phyloP scores from a whole-genome alignment of 176 grass and related monocot species.

The Oryza glumipatula region DNA sequence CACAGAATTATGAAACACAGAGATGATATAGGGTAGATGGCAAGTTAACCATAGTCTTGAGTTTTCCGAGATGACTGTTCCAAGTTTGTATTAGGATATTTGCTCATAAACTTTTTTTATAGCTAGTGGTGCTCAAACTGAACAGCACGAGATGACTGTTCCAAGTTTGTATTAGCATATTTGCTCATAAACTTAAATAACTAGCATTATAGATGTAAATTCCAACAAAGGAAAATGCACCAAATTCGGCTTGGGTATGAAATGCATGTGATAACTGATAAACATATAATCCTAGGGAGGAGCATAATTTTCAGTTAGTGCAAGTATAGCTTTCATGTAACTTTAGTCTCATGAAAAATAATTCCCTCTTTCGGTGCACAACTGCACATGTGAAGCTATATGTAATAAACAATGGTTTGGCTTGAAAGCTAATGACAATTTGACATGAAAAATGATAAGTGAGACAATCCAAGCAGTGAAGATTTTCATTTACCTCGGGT shows the following conservation, averaged over 20 bases:
- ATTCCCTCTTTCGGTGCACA: constrained; percentile 16
- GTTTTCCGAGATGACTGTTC: constrained; percentile 8
- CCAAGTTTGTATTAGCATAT: neutral
- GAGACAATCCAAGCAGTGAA: neutral
- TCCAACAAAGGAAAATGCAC: neutral
- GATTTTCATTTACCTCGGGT: constrained; percentile 85
- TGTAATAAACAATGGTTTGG: constrained; percentile 8
- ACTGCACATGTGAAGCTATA: constrained; percentile 5
- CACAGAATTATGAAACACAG: constrained; percentile 14
- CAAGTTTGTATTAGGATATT: too few relatives aligned
- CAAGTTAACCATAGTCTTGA: neutral
- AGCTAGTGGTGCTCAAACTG: too few relatives aligned
- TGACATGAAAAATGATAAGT: constrained; percentile 8
- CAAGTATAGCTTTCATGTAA: neutral
- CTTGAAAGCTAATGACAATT: neutral
- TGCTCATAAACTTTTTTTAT: too few relatives aligned
- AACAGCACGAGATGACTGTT: neutral
- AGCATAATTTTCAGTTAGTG: neutral
- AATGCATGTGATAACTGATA: constrained; percentile 20
- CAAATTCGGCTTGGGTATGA: constrained; percentile 14
- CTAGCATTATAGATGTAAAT: neutral
- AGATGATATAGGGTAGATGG: constrained; percentile 19
- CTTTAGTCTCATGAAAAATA: constrained; percentile 18
- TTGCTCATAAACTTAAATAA: neutral
- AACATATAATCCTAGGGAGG: neutral